Conservation (phyloP, 305 asterid species). For the Lippia alba region DNA sequence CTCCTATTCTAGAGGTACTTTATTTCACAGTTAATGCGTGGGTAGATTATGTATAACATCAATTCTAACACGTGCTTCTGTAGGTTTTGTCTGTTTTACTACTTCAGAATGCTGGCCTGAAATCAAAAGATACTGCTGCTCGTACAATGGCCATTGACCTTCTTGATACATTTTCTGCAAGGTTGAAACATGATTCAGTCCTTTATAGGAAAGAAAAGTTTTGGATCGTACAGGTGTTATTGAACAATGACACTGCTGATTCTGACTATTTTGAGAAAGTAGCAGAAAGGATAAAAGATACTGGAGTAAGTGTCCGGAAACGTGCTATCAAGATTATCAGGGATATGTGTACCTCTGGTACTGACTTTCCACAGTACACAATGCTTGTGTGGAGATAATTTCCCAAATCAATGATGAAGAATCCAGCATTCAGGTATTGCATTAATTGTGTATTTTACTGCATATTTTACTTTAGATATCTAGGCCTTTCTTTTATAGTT, state of each 20-base stretch:
- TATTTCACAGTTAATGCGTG: conserved; percentile 29
- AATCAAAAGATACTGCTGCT: conserved; percentile 91
- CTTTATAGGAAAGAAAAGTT: conserved; percentile 71
- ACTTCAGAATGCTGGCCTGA: conserved; percentile 95
- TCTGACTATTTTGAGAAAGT: conserved; percentile 79
- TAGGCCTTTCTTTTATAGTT: background rate
- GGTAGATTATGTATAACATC: conserved; percentile 25
- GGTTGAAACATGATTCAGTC: conserved; percentile 92
- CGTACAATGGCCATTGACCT: conserved; percentile 99
- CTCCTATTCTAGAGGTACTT: conserved; percentile 88
- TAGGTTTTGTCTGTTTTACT: conserved; percentile 98
- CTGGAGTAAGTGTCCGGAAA: conserved; percentile 99
- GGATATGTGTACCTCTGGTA: conserved; percentile 91
- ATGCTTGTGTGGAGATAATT: conserved; percentile 88
- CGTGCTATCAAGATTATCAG: conserved; percentile 94
- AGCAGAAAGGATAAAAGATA: conserved; percentile 98
- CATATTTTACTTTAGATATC: conserved; percentile 25
- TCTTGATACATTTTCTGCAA: conserved; percentile 96
- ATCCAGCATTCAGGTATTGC: conserved; percentile 92
- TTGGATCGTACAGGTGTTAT: conserved; percentile 83
- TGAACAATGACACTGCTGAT: conserved; percentile 52
- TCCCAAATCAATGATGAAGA: conserved; percentile 97
- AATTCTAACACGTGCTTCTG: conserved; percentile 48
- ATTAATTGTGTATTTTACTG: conserved; percentile 27
- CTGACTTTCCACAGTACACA: conserved; percentile 69